A percentile compares a stretch with the other conserved stretches of the same genome.
Conservation (phyloP, 169 alveolate genomes). For the Plasmodium gonderi region DNA sequence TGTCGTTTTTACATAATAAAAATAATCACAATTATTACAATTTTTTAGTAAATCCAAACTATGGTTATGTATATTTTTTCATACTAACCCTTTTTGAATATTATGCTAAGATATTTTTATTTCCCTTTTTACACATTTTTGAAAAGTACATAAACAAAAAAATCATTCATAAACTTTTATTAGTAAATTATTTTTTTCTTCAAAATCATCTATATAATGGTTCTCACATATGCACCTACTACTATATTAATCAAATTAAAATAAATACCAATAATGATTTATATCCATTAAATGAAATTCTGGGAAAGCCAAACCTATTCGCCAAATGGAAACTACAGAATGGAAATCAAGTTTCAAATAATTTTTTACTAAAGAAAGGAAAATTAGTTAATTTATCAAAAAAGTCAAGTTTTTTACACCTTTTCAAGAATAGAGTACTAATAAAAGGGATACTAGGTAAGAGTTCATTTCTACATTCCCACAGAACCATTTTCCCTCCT, state of each 20-base stretch:
- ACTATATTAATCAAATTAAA: constrained; percentile 1
- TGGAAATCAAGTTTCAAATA: too few species aligned
- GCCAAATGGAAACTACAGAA: too few species aligned
- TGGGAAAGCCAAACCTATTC: too few species aligned
- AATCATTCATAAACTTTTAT: constrained; percentile 7
- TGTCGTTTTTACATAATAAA: constrained; percentile 48
- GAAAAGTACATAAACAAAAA: constrained; percentile 29
- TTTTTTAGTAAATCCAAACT: constrained; percentile 56
- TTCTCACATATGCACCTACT: constrained; percentile 13
- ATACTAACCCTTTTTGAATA: constrained; percentile 44
- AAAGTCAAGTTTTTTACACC: too few species aligned
- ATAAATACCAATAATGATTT: too few species aligned
- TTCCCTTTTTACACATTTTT: not conserved
- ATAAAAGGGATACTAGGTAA: too few species aligned
- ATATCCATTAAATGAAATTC: too few species aligned
- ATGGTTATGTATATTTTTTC: constrained; percentile 38
- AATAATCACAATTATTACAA: constrained; percentile 42
- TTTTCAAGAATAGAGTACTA: too few species aligned
- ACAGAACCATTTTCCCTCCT: too few species aligned
- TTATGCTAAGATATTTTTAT: constrained; percentile 48
- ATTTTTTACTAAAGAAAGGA: too few species aligned
- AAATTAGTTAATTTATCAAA: too few species aligned
- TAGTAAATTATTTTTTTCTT: constrained; percentile 50
- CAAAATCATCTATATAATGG: constrained; percentile 5
- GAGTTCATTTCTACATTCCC: too few species aligned